These are phyloP conservation scores for Candida tibetensis DNA, from an alignment of 805 yeast species.

Conservation along the genomic window DNA sequence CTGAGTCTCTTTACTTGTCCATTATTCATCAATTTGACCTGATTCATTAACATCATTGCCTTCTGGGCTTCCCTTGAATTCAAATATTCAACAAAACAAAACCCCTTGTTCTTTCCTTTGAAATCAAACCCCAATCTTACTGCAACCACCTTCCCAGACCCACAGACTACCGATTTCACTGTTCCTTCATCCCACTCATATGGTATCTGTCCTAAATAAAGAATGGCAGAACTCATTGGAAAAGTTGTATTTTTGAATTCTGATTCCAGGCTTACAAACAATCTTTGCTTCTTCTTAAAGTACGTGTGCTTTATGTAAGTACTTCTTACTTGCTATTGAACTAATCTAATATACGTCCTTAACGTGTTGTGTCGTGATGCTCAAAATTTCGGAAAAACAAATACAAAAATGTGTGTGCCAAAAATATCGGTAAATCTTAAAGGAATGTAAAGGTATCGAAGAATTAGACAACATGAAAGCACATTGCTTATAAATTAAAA, in stretches of 20 bases:
- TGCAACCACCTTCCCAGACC: slow-evolving; percentile 68
- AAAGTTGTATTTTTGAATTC: background rate
- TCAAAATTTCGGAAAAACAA: too few species aligned
- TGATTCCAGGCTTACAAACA: background rate
- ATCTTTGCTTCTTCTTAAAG: too few species aligned
- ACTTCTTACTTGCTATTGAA: too few species aligned
- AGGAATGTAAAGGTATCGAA: too few species aligned
- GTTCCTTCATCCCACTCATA: slow-evolving; percentile 67
- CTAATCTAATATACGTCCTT: too few species aligned
- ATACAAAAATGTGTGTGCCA: too few species aligned
- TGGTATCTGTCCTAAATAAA: slow-evolving; percentile 64
- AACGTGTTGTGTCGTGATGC: too few species aligned
- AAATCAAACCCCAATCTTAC: slow-evolving; percentile 60
- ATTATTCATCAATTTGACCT: slow-evolving; percentile 38
- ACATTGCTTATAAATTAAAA: too few species aligned
- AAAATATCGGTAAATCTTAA: too few species aligned
- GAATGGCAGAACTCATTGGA: slow-evolving; percentile 36
- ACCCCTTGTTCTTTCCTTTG: slow-evolving; percentile 63
- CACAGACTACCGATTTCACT: slow-evolving; percentile 61
- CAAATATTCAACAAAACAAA: slow-evolving; percentile 60
- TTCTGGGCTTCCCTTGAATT: slow-evolving; percentile 50
- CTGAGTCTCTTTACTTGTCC: slow-evolving; percentile 43
- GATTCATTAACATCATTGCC: slow-evolving; percentile 45
- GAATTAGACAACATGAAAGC: too few species aligned
- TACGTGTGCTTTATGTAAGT: background rate